These are phyloP conservation scores for Saccharum spontaneum DNA, from an alignment of 176 grass and related monocot genomes.

Conservation along the genomic window DNA sequence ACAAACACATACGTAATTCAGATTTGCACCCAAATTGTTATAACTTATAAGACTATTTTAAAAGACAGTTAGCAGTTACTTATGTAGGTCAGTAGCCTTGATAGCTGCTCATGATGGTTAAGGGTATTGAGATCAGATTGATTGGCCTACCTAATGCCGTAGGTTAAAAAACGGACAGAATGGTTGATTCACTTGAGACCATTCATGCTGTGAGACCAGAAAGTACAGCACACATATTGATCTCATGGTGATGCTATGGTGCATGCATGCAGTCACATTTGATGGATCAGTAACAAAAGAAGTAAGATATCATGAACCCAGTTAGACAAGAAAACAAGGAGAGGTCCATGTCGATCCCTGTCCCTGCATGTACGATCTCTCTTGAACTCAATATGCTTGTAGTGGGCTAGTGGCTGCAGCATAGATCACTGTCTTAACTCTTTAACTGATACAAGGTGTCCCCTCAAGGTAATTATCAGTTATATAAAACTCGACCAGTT, in stretches of 20 bases:
- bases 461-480: not conserved
- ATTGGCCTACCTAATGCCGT: not conserved
- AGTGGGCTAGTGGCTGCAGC: not conserved
- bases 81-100: slow-evolving; percentile 2
- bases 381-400: not conserved
- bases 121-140: not conserved
- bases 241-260: not conserved
- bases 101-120: not conserved
- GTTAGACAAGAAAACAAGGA: not conserved
- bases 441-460: not conserved
- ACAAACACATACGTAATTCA: not conserved
- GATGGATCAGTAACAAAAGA: not conserved
- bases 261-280: not conserved
- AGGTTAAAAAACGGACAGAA: not conserved
- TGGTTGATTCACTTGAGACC: not conserved
- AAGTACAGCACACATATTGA: not conserved
- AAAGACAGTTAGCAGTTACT: not conserved
- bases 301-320: not conserved
- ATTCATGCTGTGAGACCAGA: not conserved
- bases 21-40: not conserved
- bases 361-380: not conserved
- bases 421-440: not conserved
- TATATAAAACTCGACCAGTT: not conserved
- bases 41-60: not conserved
- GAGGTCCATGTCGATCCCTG: not conserved